Evolutionary conservation across 2,329 filamentous ascomycete species (phyloP).

Genomic region (Trichoderma hamatum): DNA sequence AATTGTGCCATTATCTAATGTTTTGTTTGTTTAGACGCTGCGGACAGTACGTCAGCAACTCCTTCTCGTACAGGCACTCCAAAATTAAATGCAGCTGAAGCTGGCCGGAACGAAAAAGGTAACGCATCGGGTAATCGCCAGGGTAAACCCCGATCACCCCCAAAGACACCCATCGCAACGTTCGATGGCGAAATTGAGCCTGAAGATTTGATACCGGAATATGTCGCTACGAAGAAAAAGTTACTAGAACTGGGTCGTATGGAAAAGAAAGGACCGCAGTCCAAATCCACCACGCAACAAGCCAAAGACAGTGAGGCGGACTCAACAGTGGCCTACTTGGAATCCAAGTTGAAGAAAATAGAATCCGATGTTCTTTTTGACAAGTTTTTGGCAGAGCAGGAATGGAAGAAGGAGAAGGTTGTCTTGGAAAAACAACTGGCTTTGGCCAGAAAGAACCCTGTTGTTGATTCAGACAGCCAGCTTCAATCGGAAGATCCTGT

Average conservation of each 20-base stretch:
- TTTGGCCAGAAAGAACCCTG: conserved; percentile 44
- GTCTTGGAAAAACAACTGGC: conserved; percentile 65
- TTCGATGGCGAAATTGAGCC: conserved; percentile 74
- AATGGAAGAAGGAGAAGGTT: conserved; percentile 64
- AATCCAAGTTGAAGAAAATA: conserved; percentile 74
- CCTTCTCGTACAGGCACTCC: conserved; percentile 56
- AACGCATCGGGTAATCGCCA: conserved; percentile 34
- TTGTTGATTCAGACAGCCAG: conserved; percentile 1
- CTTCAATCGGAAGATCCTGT: conserved; percentile 41
- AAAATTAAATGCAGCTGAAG: conserved; percentile 38
- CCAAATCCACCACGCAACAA: conserved; percentile 28
- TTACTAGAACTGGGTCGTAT: conserved; percentile 56
- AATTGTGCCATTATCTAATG: neutral
- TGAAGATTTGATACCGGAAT: conserved; percentile 73
- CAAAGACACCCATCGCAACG: conserved; percentile 41
- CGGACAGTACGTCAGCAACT: conserved; percentile 50
- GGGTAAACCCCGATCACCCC: conserved; percentile 34
- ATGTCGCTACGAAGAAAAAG: conserved; percentile 72
- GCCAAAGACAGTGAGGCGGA: conserved; percentile 36
- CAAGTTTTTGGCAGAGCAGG: conserved; percentile 62
- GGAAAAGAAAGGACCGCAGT: conserved; percentile 30
- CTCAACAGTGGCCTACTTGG: conserved; percentile 64
- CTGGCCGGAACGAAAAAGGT: conserved; percentile 42
- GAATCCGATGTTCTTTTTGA: conserved; percentile 80
- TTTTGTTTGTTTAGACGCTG: conserved; percentile 46